These are phyloP conservation scores for Aspergillus heteromorphus DNA, from an alignment of 495 filamentous ascomycete genomes.

Conservation along the genomic window DNA sequence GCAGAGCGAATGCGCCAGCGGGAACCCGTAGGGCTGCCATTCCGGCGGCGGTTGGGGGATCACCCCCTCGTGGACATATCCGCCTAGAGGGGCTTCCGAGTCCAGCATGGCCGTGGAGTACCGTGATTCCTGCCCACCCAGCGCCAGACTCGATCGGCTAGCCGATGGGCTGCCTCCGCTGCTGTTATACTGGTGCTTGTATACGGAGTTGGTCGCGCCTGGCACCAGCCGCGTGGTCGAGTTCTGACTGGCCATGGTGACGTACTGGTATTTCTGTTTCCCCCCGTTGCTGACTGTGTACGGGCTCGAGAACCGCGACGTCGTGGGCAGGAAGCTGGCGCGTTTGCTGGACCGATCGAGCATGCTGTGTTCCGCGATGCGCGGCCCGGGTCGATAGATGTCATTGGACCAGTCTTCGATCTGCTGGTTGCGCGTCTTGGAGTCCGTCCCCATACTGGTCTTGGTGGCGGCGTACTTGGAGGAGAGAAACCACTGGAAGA, in stretches of 20 bases:
- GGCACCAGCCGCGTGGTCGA: constrained; percentile 70
- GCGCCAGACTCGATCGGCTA: constrained; percentile 47
- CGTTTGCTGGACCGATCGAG: constrained; percentile 71
- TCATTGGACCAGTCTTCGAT: constrained; percentile 99
- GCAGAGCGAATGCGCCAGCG: constrained; percentile 87
- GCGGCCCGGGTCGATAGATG: constrained; percentile 85
- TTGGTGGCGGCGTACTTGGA: constrained; percentile 73
- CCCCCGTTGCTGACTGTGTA: constrained; percentile 63
- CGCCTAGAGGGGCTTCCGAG: constrained; percentile 68
- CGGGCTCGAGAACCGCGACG: constrained; percentile 90
- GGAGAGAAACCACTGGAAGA: constrained; percentile 94
- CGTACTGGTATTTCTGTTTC: constrained; percentile 55
- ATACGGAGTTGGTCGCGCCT: constrained; percentile 56
- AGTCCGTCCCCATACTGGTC: constrained; percentile 63
- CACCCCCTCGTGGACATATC: constrained; percentile 91
- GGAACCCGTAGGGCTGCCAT: constrained; percentile 94
- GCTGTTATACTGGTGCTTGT: constrained; percentile 63
- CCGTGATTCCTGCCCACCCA: constrained; percentile 34
- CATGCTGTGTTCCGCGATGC: constrained; percentile 62
- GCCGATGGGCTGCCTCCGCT: constrained; percentile 49
- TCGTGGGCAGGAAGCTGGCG: constrained; percentile 72
- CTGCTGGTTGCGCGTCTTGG: constrained; percentile 77
- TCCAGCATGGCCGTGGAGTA: constrained; percentile 55
- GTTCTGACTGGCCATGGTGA: constrained; percentile 95
- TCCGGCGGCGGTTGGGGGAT: constrained; percentile 97